These are phyloP conservation scores for Hemisphaericaspora nanyangensis DNA, from an alignment of 805 yeast species.

Conservation along the genomic window DNA sequence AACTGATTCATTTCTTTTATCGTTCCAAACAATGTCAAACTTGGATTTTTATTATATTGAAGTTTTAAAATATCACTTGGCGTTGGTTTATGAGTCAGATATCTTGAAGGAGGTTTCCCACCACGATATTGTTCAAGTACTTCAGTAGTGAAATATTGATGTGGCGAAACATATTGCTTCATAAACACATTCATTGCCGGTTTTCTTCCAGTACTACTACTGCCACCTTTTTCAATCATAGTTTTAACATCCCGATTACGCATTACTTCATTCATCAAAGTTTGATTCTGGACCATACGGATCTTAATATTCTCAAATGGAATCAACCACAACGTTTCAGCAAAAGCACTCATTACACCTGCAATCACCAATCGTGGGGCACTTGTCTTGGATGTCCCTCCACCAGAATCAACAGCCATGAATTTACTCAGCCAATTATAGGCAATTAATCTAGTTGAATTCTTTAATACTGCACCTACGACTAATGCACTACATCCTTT, in stretches of 20 bases:
- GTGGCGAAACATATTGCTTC: slow-evolving; percentile 39
- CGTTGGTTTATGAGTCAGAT: slow-evolving; percentile 12
- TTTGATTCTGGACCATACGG: slow-evolving; percentile 69
- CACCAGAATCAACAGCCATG: slow-evolving; percentile 45
- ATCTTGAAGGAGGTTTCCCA: slow-evolving; percentile 20
- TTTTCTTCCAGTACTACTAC: slow-evolving; percentile 21
- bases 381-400: slow-evolving; percentile 52
- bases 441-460: slow-evolving; percentile 66
- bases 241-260: too few relatives aligned
- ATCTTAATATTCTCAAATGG: slow-evolving; percentile 89
- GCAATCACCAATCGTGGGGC: slow-evolving; percentile 84
- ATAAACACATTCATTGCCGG: slow-evolving; percentile 17
- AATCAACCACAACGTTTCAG: slow-evolving; percentile 78
- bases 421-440: slow-evolving; percentile 73
- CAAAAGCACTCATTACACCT: slow-evolving; percentile 76
- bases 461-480: slow-evolving; percentile 69
- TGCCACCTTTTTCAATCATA: slow-evolving; percentile 14
- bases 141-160: slow-evolving; percentile 38
- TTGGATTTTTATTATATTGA: slow-evolving; percentile 49
- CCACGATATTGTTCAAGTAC: slow-evolving; percentile 24
- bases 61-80: slow-evolving; percentile 19
- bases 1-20: slow-evolving; percentile 63
- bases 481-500: slow-evolving; percentile 75
- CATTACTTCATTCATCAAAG: slow-evolving; percentile 25
- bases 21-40: slow-evolving; percentile 49